A percentile compares a stretch with the other conserved stretches of the same genome.
phyloP scores from a whole-genome alignment of 140 eudicot species.

The Erigeron philadelphicus region DNA sequence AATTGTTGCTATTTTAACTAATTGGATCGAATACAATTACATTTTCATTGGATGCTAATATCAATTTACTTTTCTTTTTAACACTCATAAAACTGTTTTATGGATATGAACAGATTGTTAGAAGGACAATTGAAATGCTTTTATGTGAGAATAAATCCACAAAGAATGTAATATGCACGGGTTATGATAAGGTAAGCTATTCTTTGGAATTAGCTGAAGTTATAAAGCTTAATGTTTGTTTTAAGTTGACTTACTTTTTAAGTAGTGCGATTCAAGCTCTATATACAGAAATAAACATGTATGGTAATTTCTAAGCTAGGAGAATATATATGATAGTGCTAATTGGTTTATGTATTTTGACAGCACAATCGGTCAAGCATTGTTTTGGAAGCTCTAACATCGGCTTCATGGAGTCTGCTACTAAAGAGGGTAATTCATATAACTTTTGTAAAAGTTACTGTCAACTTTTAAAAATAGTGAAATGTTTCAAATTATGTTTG shows the following conservation, averaged over 20 bases:
- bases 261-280: neutral
- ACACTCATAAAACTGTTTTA: constrained; percentile 2
- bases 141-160: constrained; percentile 30
- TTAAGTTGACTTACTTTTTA: too few species aligned
- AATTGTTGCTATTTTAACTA: too few species aligned
- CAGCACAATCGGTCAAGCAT: constrained; percentile 44
- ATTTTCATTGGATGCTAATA: neutral
- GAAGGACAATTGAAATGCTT: constrained; percentile 48
- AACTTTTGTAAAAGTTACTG: constrained; percentile 2
- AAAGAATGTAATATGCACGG: constrained; percentile 51
- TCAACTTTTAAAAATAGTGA: neutral
- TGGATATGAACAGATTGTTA: constrained; percentile 63
- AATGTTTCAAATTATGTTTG: neutral
- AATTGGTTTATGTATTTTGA: constrained; percentile 20
- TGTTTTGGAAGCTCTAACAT: constrained; percentile 42
- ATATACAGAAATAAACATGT: neutral
- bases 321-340: neutral
- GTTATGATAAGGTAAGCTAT: constrained; percentile 54
- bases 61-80: neutral
- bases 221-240: too few species aligned
- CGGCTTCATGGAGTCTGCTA: constrained; percentile 57
- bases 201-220: neutral
- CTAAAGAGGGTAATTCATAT: constrained; percentile 44
- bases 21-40: neutral
- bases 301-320: neutral